These are phyloP conservation scores for Trichoderma koningiopsis DNA, from an alignment of 2,329 filamentous ascomycete species.

Conservation along the genomic window DNA sequence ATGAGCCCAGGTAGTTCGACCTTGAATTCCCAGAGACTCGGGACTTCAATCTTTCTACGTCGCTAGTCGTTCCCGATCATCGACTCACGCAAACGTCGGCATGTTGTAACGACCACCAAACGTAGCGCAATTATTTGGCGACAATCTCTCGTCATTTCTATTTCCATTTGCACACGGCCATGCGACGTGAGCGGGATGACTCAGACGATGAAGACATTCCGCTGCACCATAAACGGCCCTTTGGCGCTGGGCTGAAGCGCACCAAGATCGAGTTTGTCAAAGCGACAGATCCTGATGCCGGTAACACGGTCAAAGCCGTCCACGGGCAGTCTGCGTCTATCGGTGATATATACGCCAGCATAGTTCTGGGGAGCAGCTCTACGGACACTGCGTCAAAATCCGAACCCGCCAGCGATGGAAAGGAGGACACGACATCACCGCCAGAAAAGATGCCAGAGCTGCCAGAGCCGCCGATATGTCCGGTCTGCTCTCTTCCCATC, in stretches of 20 bases:
- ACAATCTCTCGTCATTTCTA: background rate
- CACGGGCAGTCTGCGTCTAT: constrained; percentile 38
- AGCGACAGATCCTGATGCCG: constrained; percentile 46
- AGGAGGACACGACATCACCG: background rate
- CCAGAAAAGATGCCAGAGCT: constrained; percentile 1
- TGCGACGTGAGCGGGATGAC: constrained; percentile 35
- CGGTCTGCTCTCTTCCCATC: constrained; percentile 42
- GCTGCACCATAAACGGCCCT: constrained; percentile 56
- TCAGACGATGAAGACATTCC: constrained; percentile 48
- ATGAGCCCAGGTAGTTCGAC: background rate
- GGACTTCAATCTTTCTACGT: background rate
- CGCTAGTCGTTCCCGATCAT: background rate
- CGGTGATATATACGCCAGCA: constrained; percentile 65
- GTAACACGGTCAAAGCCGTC: constrained; percentile 34
- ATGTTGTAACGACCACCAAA: background rate
- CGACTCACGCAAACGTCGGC: background rate
- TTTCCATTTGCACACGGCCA: constrained; percentile 24
- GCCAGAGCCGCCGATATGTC: constrained; percentile 34
- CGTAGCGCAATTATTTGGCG: background rate
- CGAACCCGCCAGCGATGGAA: constrained; percentile 27
- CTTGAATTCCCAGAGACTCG: background rate
- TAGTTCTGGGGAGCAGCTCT: constrained; percentile 58
- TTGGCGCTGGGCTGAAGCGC: constrained; percentile 59
- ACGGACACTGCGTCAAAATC: constrained; percentile 26
- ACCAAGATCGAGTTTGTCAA: constrained; percentile 60